A percentile compares a stretch with the other conserved stretches of the same genome.
Evolutionary conservation across 1,284 basidiomycete species (phyloP).

Genomic region (Pulveroboletus sp.): DNA sequence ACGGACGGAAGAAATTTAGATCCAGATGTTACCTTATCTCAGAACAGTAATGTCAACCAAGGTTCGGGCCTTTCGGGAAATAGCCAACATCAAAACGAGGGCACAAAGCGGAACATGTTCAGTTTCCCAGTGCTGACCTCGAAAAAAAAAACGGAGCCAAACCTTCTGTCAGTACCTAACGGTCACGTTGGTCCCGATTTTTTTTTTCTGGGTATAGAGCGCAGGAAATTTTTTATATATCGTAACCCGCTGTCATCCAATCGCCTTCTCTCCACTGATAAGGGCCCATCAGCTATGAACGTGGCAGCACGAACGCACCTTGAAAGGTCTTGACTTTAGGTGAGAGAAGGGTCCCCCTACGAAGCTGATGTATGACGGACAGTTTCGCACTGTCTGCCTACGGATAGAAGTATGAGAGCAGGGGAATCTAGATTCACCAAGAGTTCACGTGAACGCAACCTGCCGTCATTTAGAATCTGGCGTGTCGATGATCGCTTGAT

Average conservation of each 20-base stretch:
- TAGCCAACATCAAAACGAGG: conserved; percentile 12
- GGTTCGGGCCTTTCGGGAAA: conserved; percentile 12
- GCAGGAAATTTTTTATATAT: conserved; percentile 24
- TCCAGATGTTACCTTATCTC: not conserved
- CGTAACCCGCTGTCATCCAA: conserved; percentile 27
- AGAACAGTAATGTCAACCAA: conserved; percentile 20
- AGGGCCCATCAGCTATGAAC: conserved; percentile 21
- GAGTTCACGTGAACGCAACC: not conserved
- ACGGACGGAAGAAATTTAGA: conserved; percentile 1
- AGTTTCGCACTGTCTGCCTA: not conserved
- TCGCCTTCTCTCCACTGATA: conserved; percentile 16
- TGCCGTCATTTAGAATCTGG: conserved; percentile 19
- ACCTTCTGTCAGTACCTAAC: conserved; percentile 20
- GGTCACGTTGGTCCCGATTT: conserved; percentile 19
- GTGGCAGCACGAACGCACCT: conserved; percentile 17
- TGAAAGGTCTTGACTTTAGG: conserved; percentile 3
- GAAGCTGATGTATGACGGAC: not conserved
- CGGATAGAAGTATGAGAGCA: not conserved
- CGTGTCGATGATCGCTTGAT: conserved; percentile 13
- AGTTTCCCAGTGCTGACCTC: conserved; percentile 9
- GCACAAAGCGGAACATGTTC: conserved; percentile 7
- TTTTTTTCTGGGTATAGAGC: conserved; percentile 21
- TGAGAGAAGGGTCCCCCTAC: conserved; percentile 4
- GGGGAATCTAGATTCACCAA: conserved; percentile 5
- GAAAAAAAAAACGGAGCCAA: conserved; percentile 7